phyloP scores from a whole-genome alignment of 148 eudicot species.

The Simmondsia chinensis region DNA sequence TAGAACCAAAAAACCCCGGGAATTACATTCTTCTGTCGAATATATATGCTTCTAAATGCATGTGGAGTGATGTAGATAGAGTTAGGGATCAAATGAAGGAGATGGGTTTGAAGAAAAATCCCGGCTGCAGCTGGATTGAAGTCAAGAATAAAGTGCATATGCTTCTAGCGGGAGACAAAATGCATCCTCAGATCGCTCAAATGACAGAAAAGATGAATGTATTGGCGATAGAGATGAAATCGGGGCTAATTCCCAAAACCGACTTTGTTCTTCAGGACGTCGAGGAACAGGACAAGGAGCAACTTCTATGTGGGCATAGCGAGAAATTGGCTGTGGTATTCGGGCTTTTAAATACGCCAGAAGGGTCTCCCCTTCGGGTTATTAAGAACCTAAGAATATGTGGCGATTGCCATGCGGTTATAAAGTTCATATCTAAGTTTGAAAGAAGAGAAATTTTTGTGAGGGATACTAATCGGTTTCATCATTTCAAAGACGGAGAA shows the following conservation, averaged over 20 bases:
- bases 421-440: slow-evolving; percentile 46
- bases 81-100: slow-evolving; percentile 52
- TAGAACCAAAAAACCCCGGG: slow-evolving; percentile 65
- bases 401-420: slow-evolving; percentile 68
- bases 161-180: slow-evolving; percentile 56
- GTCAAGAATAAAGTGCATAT: slow-evolving; percentile 60
- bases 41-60: slow-evolving; percentile 53
- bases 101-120: slow-evolving; percentile 49
- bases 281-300: slow-evolving; percentile 80
- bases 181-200: slow-evolving; percentile 47
- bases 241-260: slow-evolving; percentile 34
- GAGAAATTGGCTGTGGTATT: slow-evolving; percentile 70
- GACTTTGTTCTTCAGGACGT: slow-evolving; percentile 69
- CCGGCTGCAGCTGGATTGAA: slow-evolving; percentile 83
- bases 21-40: slow-evolving; percentile 59
- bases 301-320: slow-evolving; percentile 68
- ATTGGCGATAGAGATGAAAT: slow-evolving; percentile 43
- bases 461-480: slow-evolving; percentile 75
- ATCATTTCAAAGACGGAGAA: slow-evolving; percentile 73
- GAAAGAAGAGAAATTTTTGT: slow-evolving; percentile 70
- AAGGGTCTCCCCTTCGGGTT: slow-evolving; percentile 53
- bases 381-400: slow-evolving; percentile 77
- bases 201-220: slow-evolving; percentile 35
- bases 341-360: slow-evolving; percentile 45
- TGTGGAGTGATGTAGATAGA: slow-evolving; percentile 45